Evolutionary conservation across 805 yeast species (phyloP).

Genomic region (Ogataea dorogensis): DNA sequence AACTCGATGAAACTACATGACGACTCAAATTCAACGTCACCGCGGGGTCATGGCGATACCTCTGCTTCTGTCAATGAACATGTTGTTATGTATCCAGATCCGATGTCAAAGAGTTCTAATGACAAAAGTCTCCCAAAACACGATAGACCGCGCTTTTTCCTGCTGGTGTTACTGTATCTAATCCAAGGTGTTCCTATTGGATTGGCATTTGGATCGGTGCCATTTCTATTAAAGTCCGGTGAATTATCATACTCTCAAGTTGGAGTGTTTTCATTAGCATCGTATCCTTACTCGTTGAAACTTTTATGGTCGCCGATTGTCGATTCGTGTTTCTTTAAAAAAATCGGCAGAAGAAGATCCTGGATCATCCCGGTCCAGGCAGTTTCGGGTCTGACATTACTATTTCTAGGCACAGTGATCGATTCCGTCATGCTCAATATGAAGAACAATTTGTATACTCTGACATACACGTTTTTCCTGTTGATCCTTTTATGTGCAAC

Average conservation of each 20-base stretch:
- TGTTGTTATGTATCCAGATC: neutral
- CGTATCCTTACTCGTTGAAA: conserved; percentile 92
- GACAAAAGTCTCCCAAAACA: conserved; percentile 26
- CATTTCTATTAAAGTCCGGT: conserved; percentile 76
- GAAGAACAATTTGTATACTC: conserved; percentile 44
- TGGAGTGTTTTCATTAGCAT: conserved; percentile 86
- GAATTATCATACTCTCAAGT: conserved; percentile 83
- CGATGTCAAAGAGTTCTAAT: conserved; percentile 2
- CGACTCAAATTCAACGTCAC: conserved; percentile 21
- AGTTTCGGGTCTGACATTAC: conserved; percentile 67
- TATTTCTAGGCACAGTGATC: conserved; percentile 59
- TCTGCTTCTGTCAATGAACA: neutral
- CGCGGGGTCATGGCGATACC: conserved; percentile 14
- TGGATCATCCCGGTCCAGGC: conserved; percentile 95
- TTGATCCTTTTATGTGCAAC: conserved; percentile 91
- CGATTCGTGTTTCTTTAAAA: conserved; percentile 71
- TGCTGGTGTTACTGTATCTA: conserved; percentile 72
- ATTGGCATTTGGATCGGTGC: conserved; percentile 89
- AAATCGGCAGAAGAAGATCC: conserved; percentile 77
- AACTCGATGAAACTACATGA: conserved; percentile 24
- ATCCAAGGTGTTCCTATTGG: conserved; percentile 98
- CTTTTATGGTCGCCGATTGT: conserved; percentile 95
- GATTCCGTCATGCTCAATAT: conserved; percentile 48
- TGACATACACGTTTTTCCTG: conserved; percentile 71
- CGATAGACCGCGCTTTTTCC: conserved; percentile 73